Evolutionary conservation across 441 rosid genomes (phyloP).

Genomic region (Eutrema salsugineum): DNA sequence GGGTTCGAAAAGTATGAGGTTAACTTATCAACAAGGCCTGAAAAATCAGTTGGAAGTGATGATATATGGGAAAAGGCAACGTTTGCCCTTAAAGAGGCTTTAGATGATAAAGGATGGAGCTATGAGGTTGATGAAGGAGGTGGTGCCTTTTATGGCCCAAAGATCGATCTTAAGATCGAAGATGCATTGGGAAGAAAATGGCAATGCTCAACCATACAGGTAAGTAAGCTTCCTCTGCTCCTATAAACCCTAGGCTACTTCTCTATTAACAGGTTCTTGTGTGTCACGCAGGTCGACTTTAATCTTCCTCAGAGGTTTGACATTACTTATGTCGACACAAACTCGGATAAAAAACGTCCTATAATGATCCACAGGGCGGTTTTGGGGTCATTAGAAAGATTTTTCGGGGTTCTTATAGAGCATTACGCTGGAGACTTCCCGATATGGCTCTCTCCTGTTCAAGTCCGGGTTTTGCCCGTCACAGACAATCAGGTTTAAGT

Average conservation of each 20-base stretch:
- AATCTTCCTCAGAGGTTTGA: constrained; percentile 86
- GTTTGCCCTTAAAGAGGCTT: constrained; percentile 72
- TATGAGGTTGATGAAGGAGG: constrained; percentile 94
- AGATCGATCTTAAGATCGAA: constrained; percentile 92
- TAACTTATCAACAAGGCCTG: constrained; percentile 90
- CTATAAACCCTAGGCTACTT: neutral
- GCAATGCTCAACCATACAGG: constrained; percentile 99
- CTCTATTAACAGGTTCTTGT: neutral
- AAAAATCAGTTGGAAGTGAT: constrained; percentile 81
- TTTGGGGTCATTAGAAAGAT: constrained; percentile 85
- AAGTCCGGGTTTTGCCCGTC: constrained; percentile 85
- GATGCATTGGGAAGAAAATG: constrained; percentile 97
- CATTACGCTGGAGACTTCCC: constrained; percentile 96
- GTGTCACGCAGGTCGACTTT: constrained; percentile 74
- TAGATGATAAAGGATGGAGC: constrained; percentile 89
- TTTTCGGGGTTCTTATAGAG: constrained; percentile 92
- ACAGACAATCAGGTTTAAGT: constrained; percentile 73
- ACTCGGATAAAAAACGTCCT: constrained; percentile 75
- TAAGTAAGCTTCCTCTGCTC: constrained; percentile 14
- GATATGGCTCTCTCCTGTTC: constrained; percentile 86
- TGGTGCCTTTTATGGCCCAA: constrained; percentile 98
- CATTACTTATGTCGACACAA: constrained; percentile 78
- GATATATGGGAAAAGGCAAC: constrained; percentile 92
- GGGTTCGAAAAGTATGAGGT: constrained; percentile 83
- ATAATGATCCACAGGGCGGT: constrained; percentile 98